phyloP scores from a whole-genome alignment of 140 eudicot species.

The Flaveria floridana region DNA sequence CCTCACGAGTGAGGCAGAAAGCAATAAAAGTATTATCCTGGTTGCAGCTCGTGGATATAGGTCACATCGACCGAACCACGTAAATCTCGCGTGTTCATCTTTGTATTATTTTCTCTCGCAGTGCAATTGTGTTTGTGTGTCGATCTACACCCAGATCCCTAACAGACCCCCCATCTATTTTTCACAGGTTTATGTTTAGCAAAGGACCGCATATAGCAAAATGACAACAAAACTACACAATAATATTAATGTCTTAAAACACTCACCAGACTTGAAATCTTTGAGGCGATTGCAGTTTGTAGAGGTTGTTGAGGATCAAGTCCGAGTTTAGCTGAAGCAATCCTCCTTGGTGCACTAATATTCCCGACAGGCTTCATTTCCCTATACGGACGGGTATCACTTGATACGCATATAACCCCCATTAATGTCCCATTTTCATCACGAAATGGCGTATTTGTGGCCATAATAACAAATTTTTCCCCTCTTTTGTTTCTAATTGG shows the following conservation, averaged over 20 bases:
- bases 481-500: slow-evolving; percentile 75
- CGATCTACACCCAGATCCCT: too few species aligned
- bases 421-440: slow-evolving; percentile 71
- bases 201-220: not conserved
- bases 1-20: too few species aligned
- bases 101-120: too few species aligned
- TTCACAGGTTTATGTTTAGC: not conserved
- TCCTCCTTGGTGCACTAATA: slow-evolving; percentile 52
- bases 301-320: slow-evolving; percentile 95
- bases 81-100: too few species aligned
- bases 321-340: slow-evolving; percentile 75
- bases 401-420: slow-evolving; percentile 79
- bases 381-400: slow-evolving; percentile 64
- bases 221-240: not conserved
- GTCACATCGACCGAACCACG: too few species aligned
- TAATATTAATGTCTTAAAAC: not conserved
- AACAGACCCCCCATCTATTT: not conserved
- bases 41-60: too few species aligned
- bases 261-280: slow-evolving; percentile 77
- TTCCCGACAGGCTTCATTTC: slow-evolving; percentile 43
- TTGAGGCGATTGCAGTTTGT: slow-evolving; percentile 80
- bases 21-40: too few species aligned
- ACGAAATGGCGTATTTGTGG: slow-evolving; percentile 73
- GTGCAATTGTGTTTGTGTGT: too few species aligned
- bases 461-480: slow-evolving; percentile 46